A percentile compares a stretch with the other conserved stretches of the same genome.
Conservation (phyloP, 2,329 filamentous ascomycete genomes). For the Neospermospora avenae region DNA sequence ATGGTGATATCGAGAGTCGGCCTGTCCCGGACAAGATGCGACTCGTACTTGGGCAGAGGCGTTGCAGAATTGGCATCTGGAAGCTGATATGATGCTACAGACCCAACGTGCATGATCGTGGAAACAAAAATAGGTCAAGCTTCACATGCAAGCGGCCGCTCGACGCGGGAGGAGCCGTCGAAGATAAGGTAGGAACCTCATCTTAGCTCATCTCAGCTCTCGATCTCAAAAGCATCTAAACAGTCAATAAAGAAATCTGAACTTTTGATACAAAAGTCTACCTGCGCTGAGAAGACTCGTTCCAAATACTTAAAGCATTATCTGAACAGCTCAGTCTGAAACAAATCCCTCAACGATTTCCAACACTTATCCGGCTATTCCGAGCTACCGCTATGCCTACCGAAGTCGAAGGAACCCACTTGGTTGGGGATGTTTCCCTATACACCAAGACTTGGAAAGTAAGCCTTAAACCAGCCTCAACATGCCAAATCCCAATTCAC, state of each 20-base stretch:
- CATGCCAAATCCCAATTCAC: neutral
- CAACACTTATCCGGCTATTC: neutral
- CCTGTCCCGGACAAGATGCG: neutral
- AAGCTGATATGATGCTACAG: neutral
- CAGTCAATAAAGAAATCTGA: neutral
- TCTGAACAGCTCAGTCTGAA: neutral
- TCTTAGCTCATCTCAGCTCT: neutral
- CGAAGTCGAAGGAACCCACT: conserved; percentile 33
- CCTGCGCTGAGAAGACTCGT: neutral
- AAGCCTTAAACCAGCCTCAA: neutral
- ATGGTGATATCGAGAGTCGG: neutral
- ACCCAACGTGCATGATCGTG: no score
- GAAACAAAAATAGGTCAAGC: conserved; percentile 1
- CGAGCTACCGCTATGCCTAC: conserved; percentile 28
- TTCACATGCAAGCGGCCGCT: conserved; percentile 4
- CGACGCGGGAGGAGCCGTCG: neutral
- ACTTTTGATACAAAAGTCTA: neutral
- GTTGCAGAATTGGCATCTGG: conserved; percentile 5
- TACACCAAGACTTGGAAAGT: conserved; percentile 36
- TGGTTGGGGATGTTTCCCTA: conserved; percentile 31
- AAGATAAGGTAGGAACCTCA: neutral
- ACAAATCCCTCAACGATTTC: neutral
- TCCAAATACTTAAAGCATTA: neutral
- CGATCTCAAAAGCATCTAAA: neutral
- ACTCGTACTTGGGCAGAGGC: neutral